Evolutionary conservation across 1,139 yeast genomes (phyloP).

Genomic region (Debaryomycetaceae sp.): DNA sequence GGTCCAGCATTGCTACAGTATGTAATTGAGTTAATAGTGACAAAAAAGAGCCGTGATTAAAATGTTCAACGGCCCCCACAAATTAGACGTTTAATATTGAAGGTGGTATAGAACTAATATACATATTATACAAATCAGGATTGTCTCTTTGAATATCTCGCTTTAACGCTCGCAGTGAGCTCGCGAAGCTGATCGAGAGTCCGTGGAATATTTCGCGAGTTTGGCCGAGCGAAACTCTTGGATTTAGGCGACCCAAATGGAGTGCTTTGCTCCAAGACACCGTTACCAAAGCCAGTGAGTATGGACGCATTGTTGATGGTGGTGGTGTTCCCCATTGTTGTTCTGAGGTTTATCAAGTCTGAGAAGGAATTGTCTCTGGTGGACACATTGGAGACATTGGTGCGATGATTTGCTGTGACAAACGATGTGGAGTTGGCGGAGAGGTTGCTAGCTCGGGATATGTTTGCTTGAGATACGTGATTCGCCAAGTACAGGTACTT

Average conservation of each 20-base stretch:
- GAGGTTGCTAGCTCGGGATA: constrained; percentile 7
- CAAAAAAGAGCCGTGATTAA: too few relatives aligned
- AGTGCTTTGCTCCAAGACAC: constrained; percentile 40
- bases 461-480: constrained; percentile 19
- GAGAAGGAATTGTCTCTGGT: constrained; percentile 1
- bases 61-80: background rate
- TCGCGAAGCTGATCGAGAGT: constrained; percentile 35
- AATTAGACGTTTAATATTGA: background rate
- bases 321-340: constrained; percentile 21
- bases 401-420: constrained; percentile 5
- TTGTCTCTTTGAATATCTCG: constrained; percentile 21
- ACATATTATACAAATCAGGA: background rate
- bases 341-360: constrained; percentile 9
- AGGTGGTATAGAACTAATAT: background rate
- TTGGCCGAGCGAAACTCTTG: constrained; percentile 13
- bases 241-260: constrained; percentile 32
- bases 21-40: too few relatives aligned
- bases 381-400: constrained; percentile 8
- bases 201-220: constrained; percentile 14
- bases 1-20: too few relatives aligned
- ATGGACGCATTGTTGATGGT: constrained; percentile 24
- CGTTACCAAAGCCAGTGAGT: constrained; percentile 37
- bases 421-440: constrained; percentile 9
- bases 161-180: constrained; percentile 33
- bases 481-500: constrained; percentile 34